Base-by-base conservation (phyloP, 177 flowering plant species). In the Vitis hybrid region DNA sequence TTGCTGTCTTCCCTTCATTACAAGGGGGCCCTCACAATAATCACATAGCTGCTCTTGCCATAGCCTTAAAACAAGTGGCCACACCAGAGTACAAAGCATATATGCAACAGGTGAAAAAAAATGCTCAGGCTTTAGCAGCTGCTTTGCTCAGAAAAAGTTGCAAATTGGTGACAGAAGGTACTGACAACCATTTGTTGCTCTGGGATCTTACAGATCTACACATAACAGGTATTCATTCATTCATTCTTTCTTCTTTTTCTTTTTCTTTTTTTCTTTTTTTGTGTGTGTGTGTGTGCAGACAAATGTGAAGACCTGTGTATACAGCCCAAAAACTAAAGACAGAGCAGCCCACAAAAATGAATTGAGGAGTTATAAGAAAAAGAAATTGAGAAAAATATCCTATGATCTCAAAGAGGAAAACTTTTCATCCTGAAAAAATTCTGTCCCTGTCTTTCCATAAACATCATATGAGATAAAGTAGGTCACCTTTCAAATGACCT, bases 11-110 rank as follows among this genome's bases (percentile, higher is more conserved):
- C 68, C 91, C 97, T 59, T 84, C 95, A 48, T 62, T 89, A 71
- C 97, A 92, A 85, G 97, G 97, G 60, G 97, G 97, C 13, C 96
- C 97, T 15, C 95, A 92, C 77, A 92, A 90, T 67, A 89, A 92
- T 75, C 97, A 92, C 69, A 89, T 90, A 71, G 95, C 93, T 66
- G 97, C 97, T 21, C 87, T 92, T 56, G 95, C 95, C 68, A 83
- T 90, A 67, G 92, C 97, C 54, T 79, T 92, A 32, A 92, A 90
- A 70, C 95, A 92, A 77, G 91, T 87, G 21, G 88, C 91, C 66
- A 76, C 90, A 21, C 90, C 89, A 51, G 92, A 84, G 52, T 92
- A 85, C 82, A 87, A 85, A 73, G 86, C 87, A 17, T 89, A 90
- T 58, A 89, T 89, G 75, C 85, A 89, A 59, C 97, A 92, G 80